Conservation (phyloP, 1,284 basidiomycete species). For the Mixia osmundae region DNA sequence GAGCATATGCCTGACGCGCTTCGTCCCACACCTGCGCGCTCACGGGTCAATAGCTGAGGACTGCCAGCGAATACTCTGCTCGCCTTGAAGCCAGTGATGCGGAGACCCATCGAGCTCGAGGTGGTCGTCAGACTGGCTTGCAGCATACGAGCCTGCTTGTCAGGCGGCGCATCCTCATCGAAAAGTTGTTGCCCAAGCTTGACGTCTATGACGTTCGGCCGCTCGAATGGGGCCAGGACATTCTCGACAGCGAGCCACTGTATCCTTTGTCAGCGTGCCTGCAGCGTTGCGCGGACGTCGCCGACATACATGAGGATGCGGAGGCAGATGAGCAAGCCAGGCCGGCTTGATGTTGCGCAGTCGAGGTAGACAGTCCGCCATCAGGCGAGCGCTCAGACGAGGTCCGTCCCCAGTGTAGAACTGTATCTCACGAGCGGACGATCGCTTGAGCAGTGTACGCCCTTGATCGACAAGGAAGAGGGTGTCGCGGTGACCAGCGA, state of each 20-base stretch:
- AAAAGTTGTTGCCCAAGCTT: conserved; percentile 76
- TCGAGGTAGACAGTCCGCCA: too few species aligned
- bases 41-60: not conserved
- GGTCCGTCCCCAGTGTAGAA: too few species aligned
- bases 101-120: conserved; percentile 44
- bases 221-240: conserved; percentile 41
- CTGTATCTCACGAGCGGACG: too few species aligned
- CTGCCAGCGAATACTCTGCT: conserved; percentile 14
- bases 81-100: conserved; percentile 76
- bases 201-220: conserved; percentile 69
- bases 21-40: conserved; percentile 46
- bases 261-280: too few species aligned
- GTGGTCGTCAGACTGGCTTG: conserved; percentile 47
- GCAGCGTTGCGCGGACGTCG: not conserved
- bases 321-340: too few species aligned
- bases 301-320: too few species aligned
- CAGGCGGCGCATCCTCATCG: conserved; percentile 40
- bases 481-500: too few species aligned
- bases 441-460: conserved; percentile 12
- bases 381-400: too few species aligned
- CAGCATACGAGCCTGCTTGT: conserved; percentile 59
- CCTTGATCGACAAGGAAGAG: conserved; percentile 1
- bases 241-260: conserved; percentile 72
- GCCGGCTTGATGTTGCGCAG: too few species aligned
- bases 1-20: conserved; percentile 29